These are phyloP conservation scores for Kwoniella shivajii DNA, from an alignment of 1,284 basidiomycete genomes.

Conservation along the genomic window DNA sequence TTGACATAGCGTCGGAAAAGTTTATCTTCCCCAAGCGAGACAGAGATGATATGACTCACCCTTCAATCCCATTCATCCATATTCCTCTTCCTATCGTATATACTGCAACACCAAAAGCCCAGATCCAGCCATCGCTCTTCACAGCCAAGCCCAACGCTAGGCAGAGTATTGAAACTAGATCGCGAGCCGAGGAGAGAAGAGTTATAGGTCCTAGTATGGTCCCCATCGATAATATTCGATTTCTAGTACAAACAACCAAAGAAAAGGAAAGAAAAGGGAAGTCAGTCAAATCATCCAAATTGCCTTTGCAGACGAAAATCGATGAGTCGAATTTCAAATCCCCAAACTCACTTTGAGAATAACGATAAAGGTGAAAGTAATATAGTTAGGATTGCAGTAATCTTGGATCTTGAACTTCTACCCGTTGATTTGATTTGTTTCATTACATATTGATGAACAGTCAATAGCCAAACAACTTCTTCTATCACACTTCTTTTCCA, in stretches of 20 bases:
- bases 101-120: not conserved
- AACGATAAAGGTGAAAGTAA: slow-evolving; percentile 8
- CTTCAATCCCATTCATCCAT: slow-evolving; percentile 4
- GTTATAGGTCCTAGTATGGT: not conserved
- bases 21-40: not conserved
- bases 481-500: not conserved
- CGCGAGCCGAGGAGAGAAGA: not conserved
- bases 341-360: slow-evolving; percentile 1
- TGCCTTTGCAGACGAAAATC: no score
- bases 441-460: not conserved
- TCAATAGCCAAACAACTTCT: slow-evolving; percentile 5
- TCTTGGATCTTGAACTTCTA: slow-evolving; percentile 14
- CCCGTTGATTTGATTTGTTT: slow-evolving; percentile 7
- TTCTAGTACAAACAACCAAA: not conserved
- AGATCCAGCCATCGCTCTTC: not conserved
- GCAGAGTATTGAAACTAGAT: not conserved
- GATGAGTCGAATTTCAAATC: no score
- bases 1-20: no score
- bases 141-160: not conserved
- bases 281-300: no score
- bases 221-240: not conserved
- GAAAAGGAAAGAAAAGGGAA: no score
- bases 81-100: slow-evolving; percentile 2
- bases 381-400: slow-evolving; percentile 11
- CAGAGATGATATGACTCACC: not conserved